Percentiles rank a stretch among this genome's conserved stretches.
These are phyloP conservation scores for Fusarium subglutinans DNA, from an alignment of 2,329 filamentous ascomycete species.

Conservation along the genomic window DNA sequence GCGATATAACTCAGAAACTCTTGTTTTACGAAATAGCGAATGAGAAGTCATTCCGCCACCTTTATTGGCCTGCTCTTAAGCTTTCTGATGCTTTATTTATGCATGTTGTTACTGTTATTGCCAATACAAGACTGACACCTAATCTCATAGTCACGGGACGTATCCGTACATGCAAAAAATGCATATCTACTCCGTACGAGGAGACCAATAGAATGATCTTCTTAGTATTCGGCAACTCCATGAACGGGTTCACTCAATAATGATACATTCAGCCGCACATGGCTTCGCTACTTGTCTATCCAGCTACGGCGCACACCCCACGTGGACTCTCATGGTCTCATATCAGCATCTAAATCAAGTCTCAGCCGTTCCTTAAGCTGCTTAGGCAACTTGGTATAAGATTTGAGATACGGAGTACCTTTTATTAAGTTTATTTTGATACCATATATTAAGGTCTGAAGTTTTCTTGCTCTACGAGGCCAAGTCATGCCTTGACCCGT, in stretches of 20 bases:
- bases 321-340: background rate
- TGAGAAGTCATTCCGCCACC: background rate
- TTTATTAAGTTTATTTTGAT: too few species aligned
- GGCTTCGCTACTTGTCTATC: background rate
- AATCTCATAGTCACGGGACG: background rate
- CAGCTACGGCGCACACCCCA: background rate
- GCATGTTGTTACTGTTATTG: background rate
- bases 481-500: background rate
- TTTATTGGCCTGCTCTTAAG: background rate
- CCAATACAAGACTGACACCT: background rate
- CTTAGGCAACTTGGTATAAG: too few species aligned
- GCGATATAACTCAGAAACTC: background rate
- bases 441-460: too few species aligned
- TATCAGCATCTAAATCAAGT: background rate
- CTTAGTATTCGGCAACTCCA: background rate
- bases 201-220: background rate
- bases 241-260: background rate
- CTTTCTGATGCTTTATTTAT: background rate
- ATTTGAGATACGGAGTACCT: too few species aligned
- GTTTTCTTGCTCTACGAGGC: too few species aligned
- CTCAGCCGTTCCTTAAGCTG: background rate
- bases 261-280: background rate
- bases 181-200: background rate
- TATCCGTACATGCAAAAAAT: background rate
- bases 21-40: constrained; percentile 3